These are phyloP conservation scores for Schoenoplectus triqueter DNA, from an alignment of 202 grass and related monocot genomes.

Conservation along the genomic window DNA sequence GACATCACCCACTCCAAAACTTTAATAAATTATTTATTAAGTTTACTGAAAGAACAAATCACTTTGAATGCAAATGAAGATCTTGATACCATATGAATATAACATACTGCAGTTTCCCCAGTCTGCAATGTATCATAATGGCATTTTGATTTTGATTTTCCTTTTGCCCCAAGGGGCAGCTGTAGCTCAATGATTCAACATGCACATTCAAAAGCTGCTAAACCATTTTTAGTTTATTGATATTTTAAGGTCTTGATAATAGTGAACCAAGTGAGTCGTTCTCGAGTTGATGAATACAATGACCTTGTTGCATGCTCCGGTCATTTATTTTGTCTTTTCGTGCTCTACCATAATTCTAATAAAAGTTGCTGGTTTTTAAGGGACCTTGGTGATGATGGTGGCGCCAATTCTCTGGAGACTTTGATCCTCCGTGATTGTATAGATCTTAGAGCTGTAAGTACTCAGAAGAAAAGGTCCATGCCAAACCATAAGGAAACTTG, in stretches of 20 bases:
- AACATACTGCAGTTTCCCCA: background rate
- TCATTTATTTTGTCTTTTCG: background rate
- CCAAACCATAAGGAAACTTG: background rate
- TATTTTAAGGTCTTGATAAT: background rate
- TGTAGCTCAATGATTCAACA: background rate
- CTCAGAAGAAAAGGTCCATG: background rate
- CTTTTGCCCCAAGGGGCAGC: background rate
- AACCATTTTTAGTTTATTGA: conserved; percentile 7
- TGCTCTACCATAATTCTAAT: conserved; percentile 7
- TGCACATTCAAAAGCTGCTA: background rate
- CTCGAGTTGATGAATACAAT: background rate
- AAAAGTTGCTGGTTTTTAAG: conserved; percentile 2
- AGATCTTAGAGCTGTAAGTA: conserved; percentile 34
- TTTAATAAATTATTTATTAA: background rate
- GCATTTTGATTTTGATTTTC: background rate
- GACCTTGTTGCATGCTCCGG: background rate
- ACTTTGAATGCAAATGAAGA: background rate
- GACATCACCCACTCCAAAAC: background rate
- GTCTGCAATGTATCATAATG: background rate
- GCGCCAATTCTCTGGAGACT: conserved; percentile 13
- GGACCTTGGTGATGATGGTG: background rate
- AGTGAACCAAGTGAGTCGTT: background rate
- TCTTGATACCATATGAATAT: conserved; percentile 8
- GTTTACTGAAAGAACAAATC: background rate
- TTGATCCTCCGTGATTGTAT: conserved; percentile 32